A percentile compares a stretch with the other conserved stretches of the same genome.
Conservation (phyloP, 805 yeast genomes). For the Ogataea nitratoaversa region DNA sequence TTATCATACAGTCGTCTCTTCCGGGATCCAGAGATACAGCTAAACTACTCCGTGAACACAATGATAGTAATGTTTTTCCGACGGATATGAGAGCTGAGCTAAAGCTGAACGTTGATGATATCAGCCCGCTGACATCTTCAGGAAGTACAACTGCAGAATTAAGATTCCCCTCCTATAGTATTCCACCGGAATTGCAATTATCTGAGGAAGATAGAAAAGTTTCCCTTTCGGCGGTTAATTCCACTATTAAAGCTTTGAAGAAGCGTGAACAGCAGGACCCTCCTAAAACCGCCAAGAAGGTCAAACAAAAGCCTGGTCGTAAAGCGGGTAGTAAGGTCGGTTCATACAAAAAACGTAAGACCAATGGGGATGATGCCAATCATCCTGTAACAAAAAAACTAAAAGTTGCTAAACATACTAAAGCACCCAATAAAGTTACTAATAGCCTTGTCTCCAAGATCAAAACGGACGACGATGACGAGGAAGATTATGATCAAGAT, state of each 20-base stretch:
- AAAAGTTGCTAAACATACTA: too few species aligned
- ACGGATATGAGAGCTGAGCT: background rate
- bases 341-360: background rate
- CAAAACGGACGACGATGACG: background rate
- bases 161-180: slow-evolving; percentile 13
- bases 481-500: slow-evolving; percentile 2
- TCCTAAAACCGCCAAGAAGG: slow-evolving; percentile 5
- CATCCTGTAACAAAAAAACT: background rate
- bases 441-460: background rate
- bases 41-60: slow-evolving; percentile 8
- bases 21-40: slow-evolving; percentile 18
- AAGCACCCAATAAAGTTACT: background rate
- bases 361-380: background rate
- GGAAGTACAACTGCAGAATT: slow-evolving; percentile 12
- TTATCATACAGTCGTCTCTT: slow-evolving; percentile 14
- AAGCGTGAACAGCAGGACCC: too few species aligned
- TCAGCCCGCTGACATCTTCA: slow-evolving; percentile 6
- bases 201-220: slow-evolving; percentile 9
- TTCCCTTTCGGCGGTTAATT: too few species aligned
- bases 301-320: background rate
- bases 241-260: too few species aligned
- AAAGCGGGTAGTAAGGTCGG: background rate
- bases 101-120: background rate
- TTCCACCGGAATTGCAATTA: slow-evolving; percentile 14
- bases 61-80: background rate